Evolutionary conservation across 768 basidiomycete genomes (phyloP).

Genomic region (Cystofilobasidium bisporidii): DNA sequence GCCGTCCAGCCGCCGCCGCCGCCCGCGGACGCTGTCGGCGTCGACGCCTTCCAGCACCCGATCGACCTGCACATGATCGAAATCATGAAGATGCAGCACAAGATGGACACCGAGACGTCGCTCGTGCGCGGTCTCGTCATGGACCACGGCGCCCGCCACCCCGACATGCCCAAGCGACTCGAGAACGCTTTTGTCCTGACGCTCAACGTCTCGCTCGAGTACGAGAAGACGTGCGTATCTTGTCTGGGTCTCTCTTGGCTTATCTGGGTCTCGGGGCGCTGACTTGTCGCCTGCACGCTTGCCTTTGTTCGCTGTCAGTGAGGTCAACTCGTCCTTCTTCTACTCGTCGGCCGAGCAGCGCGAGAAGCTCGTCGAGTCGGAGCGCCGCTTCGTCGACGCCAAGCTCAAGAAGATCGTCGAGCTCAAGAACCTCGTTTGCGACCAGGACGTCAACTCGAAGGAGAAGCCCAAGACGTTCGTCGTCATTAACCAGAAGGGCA

Average conservation of each 20-base stretch:
- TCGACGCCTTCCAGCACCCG: constrained; percentile 66
- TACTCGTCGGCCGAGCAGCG: constrained; percentile 97
- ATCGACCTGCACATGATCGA: constrained; percentile 99
- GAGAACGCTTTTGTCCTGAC: constrained; percentile 93
- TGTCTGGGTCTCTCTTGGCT: neutral
- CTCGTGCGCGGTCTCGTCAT: constrained; percentile 89
- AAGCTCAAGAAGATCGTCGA: constrained; percentile 94
- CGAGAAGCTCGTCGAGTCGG: constrained; percentile 96
- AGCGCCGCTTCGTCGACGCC: constrained; percentile 82
- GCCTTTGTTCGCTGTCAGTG: constrained; percentile 46
- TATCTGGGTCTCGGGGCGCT: neutral
- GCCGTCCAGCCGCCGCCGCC: constrained; percentile 64
- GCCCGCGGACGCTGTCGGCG: constrained; percentile 47
- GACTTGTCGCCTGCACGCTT: too few species aligned
- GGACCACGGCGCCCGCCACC: constrained; percentile 89
- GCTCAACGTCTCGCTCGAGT: constrained; percentile 93
- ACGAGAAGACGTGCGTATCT: constrained; percentile 88
- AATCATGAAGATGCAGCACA: constrained; percentile 99
- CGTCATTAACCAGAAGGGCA: constrained; percentile 96
- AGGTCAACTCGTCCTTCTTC: constrained; percentile 99
- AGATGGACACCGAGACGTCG: constrained; percentile 93
- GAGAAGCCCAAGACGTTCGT: constrained; percentile 68
- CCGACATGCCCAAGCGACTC: constrained; percentile 97
- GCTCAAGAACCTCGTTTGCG: constrained; percentile 91
- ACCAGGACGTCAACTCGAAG: constrained; percentile 72